These are phyloP conservation scores for Chaetoscypha palmicola DNA, from an alignment of 2,329 filamentous ascomycete species.

Conservation along the genomic window DNA sequence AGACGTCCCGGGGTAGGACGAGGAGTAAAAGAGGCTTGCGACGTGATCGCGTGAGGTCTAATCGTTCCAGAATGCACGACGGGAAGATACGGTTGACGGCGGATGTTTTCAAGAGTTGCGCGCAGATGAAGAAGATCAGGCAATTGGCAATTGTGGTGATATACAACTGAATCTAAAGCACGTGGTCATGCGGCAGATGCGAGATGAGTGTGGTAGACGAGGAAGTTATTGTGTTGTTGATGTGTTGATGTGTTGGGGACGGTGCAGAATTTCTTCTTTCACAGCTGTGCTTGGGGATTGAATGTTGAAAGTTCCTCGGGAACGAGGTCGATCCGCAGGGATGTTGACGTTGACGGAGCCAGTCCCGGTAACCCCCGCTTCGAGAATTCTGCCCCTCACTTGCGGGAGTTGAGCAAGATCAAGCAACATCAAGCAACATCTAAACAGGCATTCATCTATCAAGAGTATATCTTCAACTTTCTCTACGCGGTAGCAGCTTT, in stretches of 20 bases:
- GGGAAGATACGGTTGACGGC: constrained; percentile 16
- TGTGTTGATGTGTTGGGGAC: background rate
- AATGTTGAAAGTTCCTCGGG: too few species aligned
- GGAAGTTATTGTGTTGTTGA: background rate
- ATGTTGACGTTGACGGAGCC: background rate
- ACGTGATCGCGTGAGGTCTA: constrained; percentile 21
- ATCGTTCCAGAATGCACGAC: constrained; percentile 3
- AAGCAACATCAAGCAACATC: too few species aligned
- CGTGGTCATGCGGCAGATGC: constrained; percentile 5
- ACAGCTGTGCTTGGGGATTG: too few species aligned
- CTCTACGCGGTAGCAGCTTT: too few species aligned
- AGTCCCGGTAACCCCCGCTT: background rate
- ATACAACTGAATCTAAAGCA: background rate
- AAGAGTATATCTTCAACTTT: background rate
- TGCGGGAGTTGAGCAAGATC: background rate
- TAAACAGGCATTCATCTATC: too few species aligned
- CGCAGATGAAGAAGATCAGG: background rate
- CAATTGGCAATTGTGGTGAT: background rate
- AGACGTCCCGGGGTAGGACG: background rate
- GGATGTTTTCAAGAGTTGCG: constrained; percentile 4
- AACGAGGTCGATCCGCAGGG: background rate
- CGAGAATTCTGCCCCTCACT: background rate
- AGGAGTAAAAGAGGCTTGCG: background rate
- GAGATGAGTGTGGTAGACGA: too few species aligned
- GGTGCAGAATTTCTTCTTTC: background rate